These are phyloP conservation scores for Sinapis alba DNA, from an alignment of 441 rosid genomes.

Conservation along the genomic window DNA sequence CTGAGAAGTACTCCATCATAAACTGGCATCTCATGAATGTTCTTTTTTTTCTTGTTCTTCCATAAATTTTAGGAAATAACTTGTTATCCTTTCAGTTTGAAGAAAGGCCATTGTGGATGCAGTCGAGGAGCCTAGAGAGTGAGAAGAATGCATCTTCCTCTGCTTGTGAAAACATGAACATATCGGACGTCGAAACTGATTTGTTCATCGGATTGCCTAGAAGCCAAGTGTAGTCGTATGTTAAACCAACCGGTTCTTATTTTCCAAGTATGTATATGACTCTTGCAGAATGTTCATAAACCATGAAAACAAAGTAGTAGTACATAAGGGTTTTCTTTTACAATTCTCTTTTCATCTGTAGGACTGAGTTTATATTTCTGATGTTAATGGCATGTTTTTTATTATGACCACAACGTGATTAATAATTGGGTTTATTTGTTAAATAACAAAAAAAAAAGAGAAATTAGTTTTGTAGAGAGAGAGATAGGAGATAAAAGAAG, in stretches of 20 bases:
- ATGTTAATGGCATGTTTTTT: background rate
- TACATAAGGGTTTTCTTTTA: background rate
- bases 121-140: background rate
- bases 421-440: too few species aligned
- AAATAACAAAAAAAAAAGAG: too few species aligned
- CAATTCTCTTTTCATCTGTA: background rate
- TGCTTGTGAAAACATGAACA: constrained; percentile 1
- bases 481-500: too few species aligned
- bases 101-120: constrained; percentile 21
- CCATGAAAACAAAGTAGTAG: background rate
- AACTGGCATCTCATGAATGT: background rate
- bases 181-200: constrained; percentile 9
- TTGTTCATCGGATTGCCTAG: constrained; percentile 25
- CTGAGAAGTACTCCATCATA: background rate
- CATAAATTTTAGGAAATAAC: background rate
- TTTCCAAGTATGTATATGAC: background rate
- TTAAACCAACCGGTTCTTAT: background rate
- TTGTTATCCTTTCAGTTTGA: constrained; percentile 12
- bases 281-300: background rate
- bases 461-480: too few species aligned
- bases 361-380: background rate
- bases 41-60: background rate
- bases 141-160: background rate
- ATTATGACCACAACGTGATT: background rate
- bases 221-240: background rate